Percentiles rank a stretch among this genome's conserved stretches.
Conservation (phyloP, 805 yeast species). For the Starmera dryadoides region DNA sequence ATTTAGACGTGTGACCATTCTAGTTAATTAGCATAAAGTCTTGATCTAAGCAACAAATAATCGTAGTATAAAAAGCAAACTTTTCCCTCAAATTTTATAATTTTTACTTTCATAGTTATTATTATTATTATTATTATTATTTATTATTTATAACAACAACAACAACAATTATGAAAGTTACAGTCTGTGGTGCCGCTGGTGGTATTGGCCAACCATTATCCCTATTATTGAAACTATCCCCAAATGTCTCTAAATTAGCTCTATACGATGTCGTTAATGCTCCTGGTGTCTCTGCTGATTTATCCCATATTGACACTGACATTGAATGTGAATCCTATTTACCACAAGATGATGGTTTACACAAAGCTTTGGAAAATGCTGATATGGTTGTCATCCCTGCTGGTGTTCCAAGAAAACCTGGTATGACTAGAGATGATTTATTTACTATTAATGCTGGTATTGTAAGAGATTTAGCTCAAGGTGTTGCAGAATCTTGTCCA, state of each 20-base stretch:
- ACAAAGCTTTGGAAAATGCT: slow-evolving; percentile 65
- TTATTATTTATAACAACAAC: slow-evolving; percentile 29
- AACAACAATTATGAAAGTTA: slow-evolving; percentile 59
- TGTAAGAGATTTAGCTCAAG: slow-evolving; percentile 69
- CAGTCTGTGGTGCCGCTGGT: slow-evolving; percentile 81
- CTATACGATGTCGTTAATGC: slow-evolving; percentile 71
- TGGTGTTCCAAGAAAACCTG: slow-evolving; percentile 86
- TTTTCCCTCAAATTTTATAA: no score
- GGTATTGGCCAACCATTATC: slow-evolving; percentile 76
- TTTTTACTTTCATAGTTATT: no score
- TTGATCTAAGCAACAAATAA: no score
- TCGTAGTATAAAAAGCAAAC: no score
- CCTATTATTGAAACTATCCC: slow-evolving; percentile 61
- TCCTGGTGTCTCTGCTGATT: slow-evolving; percentile 77
- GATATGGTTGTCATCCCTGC: slow-evolving; percentile 88
- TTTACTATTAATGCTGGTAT: slow-evolving; percentile 80
- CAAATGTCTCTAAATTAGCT: slow-evolving; percentile 61
- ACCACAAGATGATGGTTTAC: slow-evolving; percentile 61
- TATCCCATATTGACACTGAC: slow-evolving; percentile 73
- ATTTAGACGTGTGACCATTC: no score
- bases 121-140: no score
- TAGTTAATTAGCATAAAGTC: no score
- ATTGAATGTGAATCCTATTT: slow-evolving; percentile 56
- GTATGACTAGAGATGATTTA: slow-evolving; percentile 83
- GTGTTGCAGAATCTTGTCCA: slow-evolving; percentile 60